phyloP scores from a whole-genome alignment of 495 filamentous ascomycete genomes.

The Xylaria cubensis region DNA sequence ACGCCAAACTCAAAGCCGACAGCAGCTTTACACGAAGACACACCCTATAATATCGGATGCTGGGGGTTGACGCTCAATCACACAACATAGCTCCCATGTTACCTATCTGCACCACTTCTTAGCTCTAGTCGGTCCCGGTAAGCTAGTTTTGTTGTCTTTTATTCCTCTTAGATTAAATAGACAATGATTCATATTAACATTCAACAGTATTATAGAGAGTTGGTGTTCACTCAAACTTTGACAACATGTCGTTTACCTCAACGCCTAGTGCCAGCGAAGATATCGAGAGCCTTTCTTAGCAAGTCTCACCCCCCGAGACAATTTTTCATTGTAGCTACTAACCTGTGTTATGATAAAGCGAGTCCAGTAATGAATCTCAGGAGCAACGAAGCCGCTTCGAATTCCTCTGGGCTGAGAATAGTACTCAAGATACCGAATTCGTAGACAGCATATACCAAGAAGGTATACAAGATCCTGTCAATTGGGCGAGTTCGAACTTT shows the following conservation, averaged over 20 bases:
- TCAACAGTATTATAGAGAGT: neutral
- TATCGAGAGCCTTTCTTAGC: neutral
- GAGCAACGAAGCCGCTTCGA: constrained; percentile 7
- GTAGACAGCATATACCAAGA: neutral
- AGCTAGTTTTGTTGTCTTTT: neutral
- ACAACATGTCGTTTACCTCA: constrained; percentile 7
- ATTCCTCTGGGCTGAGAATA: neutral
- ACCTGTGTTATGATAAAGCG: neutral
- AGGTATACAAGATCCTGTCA: constrained; percentile 2
- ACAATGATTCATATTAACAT: neutral
- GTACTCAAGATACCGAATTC: neutral
- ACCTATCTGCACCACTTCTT: neutral
- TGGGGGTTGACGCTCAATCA: neutral
- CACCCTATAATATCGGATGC: neutral
- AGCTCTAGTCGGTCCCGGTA: neutral
- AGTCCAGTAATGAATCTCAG: neutral
- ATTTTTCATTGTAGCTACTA: neutral
- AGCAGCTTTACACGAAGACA: neutral
- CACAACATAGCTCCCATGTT: neutral
- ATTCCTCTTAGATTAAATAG: neutral
- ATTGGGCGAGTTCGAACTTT: neutral
- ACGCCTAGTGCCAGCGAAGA: neutral
- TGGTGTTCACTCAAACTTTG: neutral
- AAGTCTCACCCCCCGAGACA: neutral
- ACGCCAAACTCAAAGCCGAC: neutral